Percentiles rank a stretch among this genome's conserved stretches.
phyloP scores from a whole-genome alignment of 176 grass and related monocot species.

The Lolium perenne region DNA sequence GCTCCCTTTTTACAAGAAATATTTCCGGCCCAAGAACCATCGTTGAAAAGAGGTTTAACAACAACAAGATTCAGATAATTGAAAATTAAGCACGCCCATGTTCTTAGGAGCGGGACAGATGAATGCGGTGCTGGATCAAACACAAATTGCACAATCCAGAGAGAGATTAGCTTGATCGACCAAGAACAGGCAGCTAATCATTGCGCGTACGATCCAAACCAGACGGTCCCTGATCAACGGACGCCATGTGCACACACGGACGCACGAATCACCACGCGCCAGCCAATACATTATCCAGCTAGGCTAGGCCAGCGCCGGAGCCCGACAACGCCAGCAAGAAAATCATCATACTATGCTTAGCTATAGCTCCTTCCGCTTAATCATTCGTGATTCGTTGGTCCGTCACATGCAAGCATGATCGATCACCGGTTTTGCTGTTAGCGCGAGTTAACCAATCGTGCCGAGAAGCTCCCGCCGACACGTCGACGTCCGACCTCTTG shows the following conservation, averaged over 20 bases:
- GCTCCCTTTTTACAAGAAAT: too few relatives aligned
- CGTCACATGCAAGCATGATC: not conserved
- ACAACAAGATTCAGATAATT: not conserved
- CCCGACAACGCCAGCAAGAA: constrained; percentile 30
- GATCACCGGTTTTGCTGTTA: constrained; percentile 26
- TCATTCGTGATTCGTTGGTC: not conserved
- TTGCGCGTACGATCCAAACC: too few relatives aligned
- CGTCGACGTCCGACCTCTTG: constrained; percentile 24
- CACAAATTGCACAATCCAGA: not conserved
- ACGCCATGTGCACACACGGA: not conserved
- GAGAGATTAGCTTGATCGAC: too few relatives aligned
- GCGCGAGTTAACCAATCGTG: not conserved
- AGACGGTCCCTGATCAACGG: too few relatives aligned
- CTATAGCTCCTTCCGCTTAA: not conserved
- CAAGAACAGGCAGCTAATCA: too few relatives aligned
- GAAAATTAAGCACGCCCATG: not conserved
- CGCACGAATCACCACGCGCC: constrained; percentile 29
- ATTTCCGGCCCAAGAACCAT: not conserved
- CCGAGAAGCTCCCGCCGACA: not conserved
- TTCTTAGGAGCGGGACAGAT: constrained; percentile 19
- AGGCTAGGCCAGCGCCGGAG: not conserved
- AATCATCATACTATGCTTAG: not conserved
- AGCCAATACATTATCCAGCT: not conserved
- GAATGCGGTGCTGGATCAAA: not conserved
- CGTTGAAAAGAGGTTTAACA: not conserved